phyloP scores from a whole-genome alignment of 768 basidiomycete genomes.

The Tremella mesenterica region DNA sequence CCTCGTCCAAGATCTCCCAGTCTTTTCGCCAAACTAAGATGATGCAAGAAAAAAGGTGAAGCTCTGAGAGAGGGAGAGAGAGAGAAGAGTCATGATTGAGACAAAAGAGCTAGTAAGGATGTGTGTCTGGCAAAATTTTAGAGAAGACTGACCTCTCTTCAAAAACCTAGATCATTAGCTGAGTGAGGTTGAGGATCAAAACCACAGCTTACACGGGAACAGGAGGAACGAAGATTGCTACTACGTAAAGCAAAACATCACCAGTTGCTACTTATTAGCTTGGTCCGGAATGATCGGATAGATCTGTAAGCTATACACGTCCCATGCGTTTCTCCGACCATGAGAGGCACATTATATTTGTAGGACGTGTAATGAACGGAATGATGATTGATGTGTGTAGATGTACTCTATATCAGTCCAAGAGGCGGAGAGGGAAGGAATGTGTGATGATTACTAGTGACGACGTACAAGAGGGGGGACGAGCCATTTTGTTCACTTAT shows the following conservation, averaged over 20 bases:
- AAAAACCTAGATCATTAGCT: background rate
- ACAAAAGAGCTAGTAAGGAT: background rate
- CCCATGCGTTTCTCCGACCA: too few relatives aligned
- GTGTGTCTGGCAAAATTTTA: background rate
- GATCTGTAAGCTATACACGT: too few relatives aligned
- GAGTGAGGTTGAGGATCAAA: background rate
- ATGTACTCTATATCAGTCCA: too few relatives aligned
- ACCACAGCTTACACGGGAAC: conserved; percentile 27
- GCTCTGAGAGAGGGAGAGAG: background rate
- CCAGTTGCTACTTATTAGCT: conserved; percentile 24
- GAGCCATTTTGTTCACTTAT: background rate
- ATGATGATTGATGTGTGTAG: too few relatives aligned
- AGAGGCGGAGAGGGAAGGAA: too few relatives aligned
- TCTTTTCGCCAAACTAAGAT: background rate
- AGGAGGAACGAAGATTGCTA: conserved; percentile 39
- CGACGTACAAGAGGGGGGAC: background rate
- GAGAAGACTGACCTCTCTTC: background rate
- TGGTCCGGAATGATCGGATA: too few relatives aligned
- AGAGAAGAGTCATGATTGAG: background rate
- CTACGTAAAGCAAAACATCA: conserved; percentile 47
- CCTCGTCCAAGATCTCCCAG: too few relatives aligned
- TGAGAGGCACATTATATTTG: too few relatives aligned
- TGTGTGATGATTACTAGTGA: background rate
- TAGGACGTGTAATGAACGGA: too few relatives aligned
- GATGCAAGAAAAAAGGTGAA: background rate